A percentile compares a stretch with the other conserved stretches of the same genome.
These are phyloP conservation scores for Hyparrhenia diplandra DNA, from an alignment of 176 grass and related monocot genomes.

Conservation along the genomic window DNA sequence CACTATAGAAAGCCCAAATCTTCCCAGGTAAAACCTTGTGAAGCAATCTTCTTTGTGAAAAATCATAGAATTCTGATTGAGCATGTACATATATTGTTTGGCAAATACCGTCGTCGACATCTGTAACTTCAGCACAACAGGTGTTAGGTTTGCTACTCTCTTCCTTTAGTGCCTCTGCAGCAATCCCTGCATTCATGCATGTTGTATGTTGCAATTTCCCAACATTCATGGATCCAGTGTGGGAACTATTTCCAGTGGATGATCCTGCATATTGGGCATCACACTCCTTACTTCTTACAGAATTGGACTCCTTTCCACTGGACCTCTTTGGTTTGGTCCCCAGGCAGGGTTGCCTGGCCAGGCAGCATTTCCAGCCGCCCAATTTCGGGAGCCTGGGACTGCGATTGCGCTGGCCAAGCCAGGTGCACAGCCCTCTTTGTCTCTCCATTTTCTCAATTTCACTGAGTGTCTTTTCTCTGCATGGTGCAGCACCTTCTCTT, in stretches of 20 bases:
- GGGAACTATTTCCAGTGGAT: not conserved
- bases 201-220: too few species aligned
- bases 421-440: not conserved
- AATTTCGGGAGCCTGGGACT: too few species aligned
- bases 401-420: too few species aligned
- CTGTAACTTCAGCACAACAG: slow-evolving; percentile 17
- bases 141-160: slow-evolving; percentile 1
- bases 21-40: slow-evolving; percentile 42
- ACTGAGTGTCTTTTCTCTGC: slow-evolving; percentile 16
- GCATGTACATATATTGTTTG: slow-evolving; percentile 2
- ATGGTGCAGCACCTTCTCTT: not conserved
- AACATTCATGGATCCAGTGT: too few species aligned
- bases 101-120: slow-evolving; percentile 1
- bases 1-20: slow-evolving; percentile 79
- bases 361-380: too few species aligned
- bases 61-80: slow-evolving; percentile 53
- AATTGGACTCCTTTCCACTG: not conserved
- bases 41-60: slow-evolving; percentile 40
- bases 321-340: too few species aligned
- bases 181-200: too few species aligned
- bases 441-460: slow-evolving; percentile 20
- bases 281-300: slow-evolving; percentile 19
- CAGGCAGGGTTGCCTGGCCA: too few species aligned
- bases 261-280: slow-evolving; percentile 19
- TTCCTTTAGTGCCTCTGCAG: not conserved